phyloP scores from a whole-genome alignment of 345 rosid genomes.

The Acer saccharum region DNA sequence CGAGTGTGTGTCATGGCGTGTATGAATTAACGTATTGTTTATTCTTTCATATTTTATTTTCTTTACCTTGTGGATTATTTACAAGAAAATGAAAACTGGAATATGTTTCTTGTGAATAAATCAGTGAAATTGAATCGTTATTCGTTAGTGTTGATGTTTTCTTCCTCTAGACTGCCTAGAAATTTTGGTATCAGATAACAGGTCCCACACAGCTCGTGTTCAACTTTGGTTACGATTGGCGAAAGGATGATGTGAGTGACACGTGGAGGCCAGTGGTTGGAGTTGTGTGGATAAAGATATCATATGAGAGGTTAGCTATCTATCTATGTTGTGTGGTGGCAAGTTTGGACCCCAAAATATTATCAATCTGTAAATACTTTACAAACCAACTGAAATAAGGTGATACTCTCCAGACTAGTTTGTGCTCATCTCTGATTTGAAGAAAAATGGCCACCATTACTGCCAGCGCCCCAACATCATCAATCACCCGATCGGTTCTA shows the following conservation, averaged over 20 bases:
- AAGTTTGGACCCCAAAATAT: constrained; percentile 6
- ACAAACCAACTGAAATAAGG: constrained; percentile 17
- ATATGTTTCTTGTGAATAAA: too few relatives aligned
- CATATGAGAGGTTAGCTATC: constrained; percentile 34
- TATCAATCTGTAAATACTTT: constrained; percentile 11
- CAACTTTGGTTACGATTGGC: not conserved
- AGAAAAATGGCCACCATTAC: constrained; percentile 66
- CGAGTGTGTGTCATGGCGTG: not conserved
- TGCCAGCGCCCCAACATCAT: constrained; percentile 47
- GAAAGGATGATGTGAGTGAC: constrained; percentile 39
- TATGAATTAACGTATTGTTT: too few relatives aligned
- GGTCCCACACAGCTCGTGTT: not conserved
- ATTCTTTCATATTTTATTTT: not conserved
- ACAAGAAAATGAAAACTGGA: not conserved
- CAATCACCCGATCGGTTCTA: constrained; percentile 48
- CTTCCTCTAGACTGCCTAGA: not conserved
- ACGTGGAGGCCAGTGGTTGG: constrained; percentile 72
- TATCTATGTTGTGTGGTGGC: constrained; percentile 16
- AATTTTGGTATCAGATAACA: not conserved
- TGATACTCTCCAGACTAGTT: not conserved
- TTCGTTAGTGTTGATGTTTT: too few relatives aligned
- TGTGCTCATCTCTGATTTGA: not conserved
- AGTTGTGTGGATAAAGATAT: constrained; percentile 53
- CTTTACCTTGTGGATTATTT: not conserved
- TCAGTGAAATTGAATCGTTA: too few relatives aligned